These are phyloP conservation scores for Rutstroemia sp. DNA, from an alignment of 2,329 filamentous ascomycete genomes.

Conservation along the genomic window DNA sequence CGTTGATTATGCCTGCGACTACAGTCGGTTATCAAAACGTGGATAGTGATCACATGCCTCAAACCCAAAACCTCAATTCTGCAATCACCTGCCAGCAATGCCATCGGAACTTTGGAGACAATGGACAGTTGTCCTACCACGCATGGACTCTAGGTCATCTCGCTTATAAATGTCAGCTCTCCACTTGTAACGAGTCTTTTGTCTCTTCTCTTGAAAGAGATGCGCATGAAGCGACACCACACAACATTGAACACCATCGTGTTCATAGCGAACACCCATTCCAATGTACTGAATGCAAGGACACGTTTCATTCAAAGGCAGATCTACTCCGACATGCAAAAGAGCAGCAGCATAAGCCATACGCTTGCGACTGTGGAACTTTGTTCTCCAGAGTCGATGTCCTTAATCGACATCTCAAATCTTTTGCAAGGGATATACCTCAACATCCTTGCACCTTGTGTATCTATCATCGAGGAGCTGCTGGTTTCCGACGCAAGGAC, in stretches of 20 bases:
- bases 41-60: neutral
- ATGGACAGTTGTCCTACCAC: neutral
- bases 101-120: neutral
- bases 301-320: conserved; percentile 1
- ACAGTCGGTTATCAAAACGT: neutral
- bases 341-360: conserved; percentile 13
- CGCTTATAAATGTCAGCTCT: neutral
- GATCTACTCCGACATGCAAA: conserved; percentile 13
- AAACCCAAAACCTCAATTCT: neutral
- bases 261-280: neutral
- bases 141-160: neutral
- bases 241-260: neutral
- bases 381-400: conserved; percentile 28
- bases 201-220: neutral
- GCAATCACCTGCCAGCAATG: neutral
- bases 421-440: conserved; percentile 12
- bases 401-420: conserved; percentile 24
- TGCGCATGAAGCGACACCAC: neutral
- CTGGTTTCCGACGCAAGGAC: conserved; percentile 32
- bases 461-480: conserved; percentile 27
- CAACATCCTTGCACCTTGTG: conserved; percentile 29
- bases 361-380: conserved; percentile 20
- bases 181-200: neutral
- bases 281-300: conserved; percentile 6
- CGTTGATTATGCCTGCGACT: no score